phyloP scores from a whole-genome alignment of 129 eudicot genomes.

The Helianthus tuberosus region DNA sequence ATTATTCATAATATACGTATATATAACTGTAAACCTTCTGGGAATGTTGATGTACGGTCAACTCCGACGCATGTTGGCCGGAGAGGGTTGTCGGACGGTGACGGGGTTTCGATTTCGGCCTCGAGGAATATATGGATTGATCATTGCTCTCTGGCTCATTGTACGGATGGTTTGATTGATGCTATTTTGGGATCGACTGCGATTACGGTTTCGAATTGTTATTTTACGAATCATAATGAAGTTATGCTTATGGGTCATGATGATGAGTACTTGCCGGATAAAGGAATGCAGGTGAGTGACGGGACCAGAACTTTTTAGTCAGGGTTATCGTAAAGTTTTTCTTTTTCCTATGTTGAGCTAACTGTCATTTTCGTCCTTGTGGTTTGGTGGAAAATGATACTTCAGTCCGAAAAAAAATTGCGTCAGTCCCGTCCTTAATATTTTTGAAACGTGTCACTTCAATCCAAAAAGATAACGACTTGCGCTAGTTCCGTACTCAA shows the following conservation, averaged over 20 bases:
- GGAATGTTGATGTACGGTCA: slow-evolving; percentile 50
- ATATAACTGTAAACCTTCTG: slow-evolving; percentile 50
- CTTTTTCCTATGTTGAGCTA: too few relatives aligned
- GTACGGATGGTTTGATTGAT: slow-evolving; percentile 66
- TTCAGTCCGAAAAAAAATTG: too few relatives aligned
- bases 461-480: too few relatives aligned
- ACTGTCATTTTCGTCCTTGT: too few relatives aligned
- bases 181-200: slow-evolving; percentile 64
- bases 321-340: too few relatives aligned
- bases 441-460: too few relatives aligned
- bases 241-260: slow-evolving; percentile 70
- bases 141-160: slow-evolving; percentile 58
- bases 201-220: slow-evolving; percentile 59
- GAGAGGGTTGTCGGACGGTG: slow-evolving; percentile 63
- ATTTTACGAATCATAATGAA: slow-evolving; percentile 64
- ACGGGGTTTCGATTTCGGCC: slow-evolving; percentile 57
- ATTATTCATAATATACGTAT: slow-evolving; percentile 55
- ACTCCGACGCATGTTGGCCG: slow-evolving; percentile 57
- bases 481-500: too few relatives aligned
- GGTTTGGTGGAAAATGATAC: too few relatives aligned
- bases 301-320: too few relatives aligned
- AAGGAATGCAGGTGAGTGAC: slow-evolving; percentile 56
- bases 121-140: slow-evolving; percentile 72
- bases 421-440: too few relatives aligned
- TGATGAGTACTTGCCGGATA: slow-evolving; percentile 52